Evolutionary conservation across 805 yeast genomes (phyloP), one percentile per base, ranked within the genome.

Genomic region (Saccharomycopsis capsularis): DNA sequence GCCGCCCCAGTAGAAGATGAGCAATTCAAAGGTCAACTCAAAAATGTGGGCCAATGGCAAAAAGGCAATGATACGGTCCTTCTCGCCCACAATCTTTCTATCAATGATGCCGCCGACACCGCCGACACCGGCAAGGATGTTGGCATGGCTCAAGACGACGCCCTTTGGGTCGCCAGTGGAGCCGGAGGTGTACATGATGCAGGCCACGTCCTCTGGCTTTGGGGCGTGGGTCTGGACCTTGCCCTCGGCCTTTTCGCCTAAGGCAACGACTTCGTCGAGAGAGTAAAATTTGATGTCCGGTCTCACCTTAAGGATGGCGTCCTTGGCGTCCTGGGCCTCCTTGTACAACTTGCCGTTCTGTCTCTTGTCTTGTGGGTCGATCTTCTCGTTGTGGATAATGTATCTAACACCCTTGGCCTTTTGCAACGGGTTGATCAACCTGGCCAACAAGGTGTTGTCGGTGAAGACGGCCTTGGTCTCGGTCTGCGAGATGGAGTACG

Each of bases 11-110:
- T 79, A 81, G 58, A 93, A 78, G 34, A 77, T 61, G 27, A 78
- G 66, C 60, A 89, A 71, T 71, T 93, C 99, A 56, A 93, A 89
- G 3, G 79, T 87, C 67, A 88, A 73, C 70, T 93, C 99, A 59
- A 93, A 86, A 59, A 93, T 93, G 63, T 93, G 99, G 6, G 99
- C 99, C 61, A 93, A 76, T 11, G 99, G 99, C 63, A 93, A 76
- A 65, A 91, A 90, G 16, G 90, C 83, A 65, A 93, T 79, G 55
- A 91, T 69, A 57, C 88, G 75, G 68, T 93, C 98, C 32, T 66
- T 65, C 21, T 68, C 67, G 50, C 60, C 67, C 46, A 88, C 76
- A 40, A 67, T 46, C 19, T 68, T 66, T 48, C 78, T 70, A 40
- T 74, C 73, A 46, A 88, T 81, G 59, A 77, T 75, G 40, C 79